Evolutionary conservation across 139 green algal species (phyloP).

Genomic region (Micractinium conductrix): DNA sequence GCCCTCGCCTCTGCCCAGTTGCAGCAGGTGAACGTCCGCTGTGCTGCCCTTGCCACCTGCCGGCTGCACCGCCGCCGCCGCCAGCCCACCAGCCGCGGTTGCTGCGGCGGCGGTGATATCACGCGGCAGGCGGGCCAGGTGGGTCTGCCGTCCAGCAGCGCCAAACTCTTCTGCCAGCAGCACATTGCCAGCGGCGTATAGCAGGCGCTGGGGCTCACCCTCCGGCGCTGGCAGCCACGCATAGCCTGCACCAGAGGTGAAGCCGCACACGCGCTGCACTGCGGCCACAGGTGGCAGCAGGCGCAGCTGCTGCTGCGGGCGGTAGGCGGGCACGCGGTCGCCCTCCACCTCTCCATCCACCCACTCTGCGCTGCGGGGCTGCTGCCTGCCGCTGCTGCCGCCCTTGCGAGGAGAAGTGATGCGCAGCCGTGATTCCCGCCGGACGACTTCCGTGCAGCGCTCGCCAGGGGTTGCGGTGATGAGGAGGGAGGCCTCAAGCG

Average conservation of each 20-base stretch:
- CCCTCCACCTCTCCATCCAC: neutral
- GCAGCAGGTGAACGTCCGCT: conserved; percentile 3
- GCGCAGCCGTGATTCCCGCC: conserved; percentile 7
- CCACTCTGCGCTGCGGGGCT: conserved; percentile 10
- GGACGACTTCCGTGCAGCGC: conserved; percentile 5
- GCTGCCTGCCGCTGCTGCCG: neutral
- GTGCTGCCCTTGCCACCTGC: neutral
- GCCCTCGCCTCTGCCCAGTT: neutral
- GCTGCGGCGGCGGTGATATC: neutral
- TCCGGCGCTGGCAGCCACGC: neutral
- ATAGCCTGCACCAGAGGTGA: neutral
- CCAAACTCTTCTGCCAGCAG: conserved; percentile 41
- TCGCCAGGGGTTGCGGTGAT: neutral
- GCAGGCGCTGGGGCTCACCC: neutral
- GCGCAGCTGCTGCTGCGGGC: conserved; percentile 1
- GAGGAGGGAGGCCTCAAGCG: neutral
- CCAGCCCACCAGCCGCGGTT: neutral
- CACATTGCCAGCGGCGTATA: conserved; percentile 32
- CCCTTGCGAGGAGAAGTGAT: neutral
- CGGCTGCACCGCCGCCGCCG: neutral
- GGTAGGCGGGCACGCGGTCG: conserved; percentile 2
- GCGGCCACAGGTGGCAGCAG: neutral
- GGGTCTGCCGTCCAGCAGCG: conserved; percentile 6
- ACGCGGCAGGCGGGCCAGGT: conserved; percentile 10
- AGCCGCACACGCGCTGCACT: conserved; percentile 9